Evolutionary conservation across 257 asterid genomes (phyloP).

Genomic region (Nicotiana knightiana): DNA sequence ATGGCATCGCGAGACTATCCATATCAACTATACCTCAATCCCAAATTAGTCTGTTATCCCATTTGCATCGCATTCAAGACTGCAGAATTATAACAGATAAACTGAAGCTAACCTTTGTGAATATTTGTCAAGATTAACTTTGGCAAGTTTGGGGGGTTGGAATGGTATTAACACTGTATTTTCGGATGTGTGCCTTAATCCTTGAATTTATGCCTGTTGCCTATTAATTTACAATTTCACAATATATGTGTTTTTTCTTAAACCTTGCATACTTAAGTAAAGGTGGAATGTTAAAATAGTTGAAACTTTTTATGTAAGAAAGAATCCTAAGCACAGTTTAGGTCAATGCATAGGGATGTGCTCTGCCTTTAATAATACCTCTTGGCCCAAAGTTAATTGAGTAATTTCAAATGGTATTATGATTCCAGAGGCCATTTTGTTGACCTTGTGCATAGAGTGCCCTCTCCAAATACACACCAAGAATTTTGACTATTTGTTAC

Average conservation of each 20-base stretch:
- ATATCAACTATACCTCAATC: not conserved
- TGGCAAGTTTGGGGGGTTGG: not conserved
- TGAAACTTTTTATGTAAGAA: not conserved
- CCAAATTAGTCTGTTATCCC: not conserved
- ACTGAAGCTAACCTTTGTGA: not conserved
- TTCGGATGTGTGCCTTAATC: not conserved
- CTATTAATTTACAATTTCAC: not conserved
- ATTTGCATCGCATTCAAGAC: not conserved
- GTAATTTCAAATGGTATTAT: constrained; percentile 27
- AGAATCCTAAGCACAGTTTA: constrained; percentile 2
- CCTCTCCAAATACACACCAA: too few relatives aligned
- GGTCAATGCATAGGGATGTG: constrained; percentile 31
- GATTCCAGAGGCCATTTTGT: constrained; percentile 25
- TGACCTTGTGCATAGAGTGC: constrained; percentile 16
- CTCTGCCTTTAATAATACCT: constrained; percentile 18
- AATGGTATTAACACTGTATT: not conserved
- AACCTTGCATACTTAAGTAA: not conserved
- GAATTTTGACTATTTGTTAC: too few relatives aligned
- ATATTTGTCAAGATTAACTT: too few relatives aligned
- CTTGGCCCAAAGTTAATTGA: constrained; percentile 15
- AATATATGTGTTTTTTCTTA: not conserved
- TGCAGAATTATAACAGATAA: not conserved
- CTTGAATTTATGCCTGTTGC: not conserved
- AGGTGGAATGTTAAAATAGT: not conserved
- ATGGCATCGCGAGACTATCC: not conserved